phyloP scores from a whole-genome alignment of 2,329 filamentous ascomycete genomes.

The Lomentospora prolificans region DNA sequence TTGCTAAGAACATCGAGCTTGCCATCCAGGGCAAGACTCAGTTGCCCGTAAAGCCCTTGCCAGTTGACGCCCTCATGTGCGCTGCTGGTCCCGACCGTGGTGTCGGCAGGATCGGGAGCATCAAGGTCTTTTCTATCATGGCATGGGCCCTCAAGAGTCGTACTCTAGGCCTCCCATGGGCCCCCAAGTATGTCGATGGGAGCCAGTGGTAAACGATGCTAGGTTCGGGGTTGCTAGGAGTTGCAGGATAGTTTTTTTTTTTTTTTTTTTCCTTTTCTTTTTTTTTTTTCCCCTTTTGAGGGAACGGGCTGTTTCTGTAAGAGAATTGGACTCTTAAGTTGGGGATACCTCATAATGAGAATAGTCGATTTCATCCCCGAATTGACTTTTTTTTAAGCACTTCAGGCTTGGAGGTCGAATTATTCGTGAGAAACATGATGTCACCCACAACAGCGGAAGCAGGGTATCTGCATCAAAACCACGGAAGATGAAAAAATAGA shows the following conservation, averaged over 20 bases:
- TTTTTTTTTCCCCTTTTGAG: neutral
- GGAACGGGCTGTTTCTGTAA: neutral
- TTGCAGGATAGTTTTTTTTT: neutral
- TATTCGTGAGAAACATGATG: too few relatives aligned
- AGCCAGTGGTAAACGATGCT: slow-evolving; percentile 39
- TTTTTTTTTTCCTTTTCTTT: neutral
- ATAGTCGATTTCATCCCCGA: too few relatives aligned
- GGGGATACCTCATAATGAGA: too few relatives aligned
- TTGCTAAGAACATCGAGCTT: slow-evolving; percentile 43
- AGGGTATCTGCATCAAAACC: neutral
- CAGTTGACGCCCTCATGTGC: slow-evolving; percentile 38
- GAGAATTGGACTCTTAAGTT: too few relatives aligned
- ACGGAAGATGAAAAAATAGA: too few relatives aligned
- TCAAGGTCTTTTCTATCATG: slow-evolving; percentile 40
- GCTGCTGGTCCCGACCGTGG: slow-evolving; percentile 40
- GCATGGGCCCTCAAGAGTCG: slow-evolving; percentile 43
- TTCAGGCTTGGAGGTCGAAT: too few relatives aligned
- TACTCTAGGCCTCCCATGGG: slow-evolving; percentile 34
- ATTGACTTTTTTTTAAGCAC: too few relatives aligned
- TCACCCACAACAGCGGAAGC: too few relatives aligned
- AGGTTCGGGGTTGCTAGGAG: slow-evolving; percentile 1
- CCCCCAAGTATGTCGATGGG: slow-evolving; percentile 37
- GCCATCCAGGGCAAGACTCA: slow-evolving; percentile 34
- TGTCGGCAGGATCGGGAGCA: slow-evolving; percentile 33
- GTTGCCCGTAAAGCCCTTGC: slow-evolving; percentile 32